Conservation (phyloP, 768 basidiomycete species). For the Leucogyrophana mollusca region DNA sequence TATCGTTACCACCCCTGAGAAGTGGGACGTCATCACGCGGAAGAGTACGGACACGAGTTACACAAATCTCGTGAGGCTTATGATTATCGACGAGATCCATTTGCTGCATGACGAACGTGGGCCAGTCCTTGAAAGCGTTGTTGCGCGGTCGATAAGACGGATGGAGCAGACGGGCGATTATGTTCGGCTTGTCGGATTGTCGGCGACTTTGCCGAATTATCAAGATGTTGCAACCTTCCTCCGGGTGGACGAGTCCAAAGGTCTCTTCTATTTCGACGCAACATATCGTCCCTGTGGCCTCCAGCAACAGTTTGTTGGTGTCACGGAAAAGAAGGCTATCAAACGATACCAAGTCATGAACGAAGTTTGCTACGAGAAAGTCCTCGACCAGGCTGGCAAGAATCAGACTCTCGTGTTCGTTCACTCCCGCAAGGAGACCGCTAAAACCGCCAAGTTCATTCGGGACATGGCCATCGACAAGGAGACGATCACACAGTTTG, state of each 20-base stretch:
- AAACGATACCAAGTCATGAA: slow-evolving; percentile 98
- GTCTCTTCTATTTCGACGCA: slow-evolving; percentile 96
- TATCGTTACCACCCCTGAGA: slow-evolving; percentile 98
- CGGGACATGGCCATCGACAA: slow-evolving; percentile 95
- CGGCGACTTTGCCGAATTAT: slow-evolving; percentile 98
- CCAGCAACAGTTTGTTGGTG: slow-evolving; percentile 94
- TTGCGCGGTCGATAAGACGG: slow-evolving; percentile 85
- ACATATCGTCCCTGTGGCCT: slow-evolving; percentile 92
- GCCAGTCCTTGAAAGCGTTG: slow-evolving; percentile 89
- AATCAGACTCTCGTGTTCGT: slow-evolving; percentile 96
- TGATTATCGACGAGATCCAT: slow-evolving; percentile 99
- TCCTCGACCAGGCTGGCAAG: slow-evolving; percentile 87
- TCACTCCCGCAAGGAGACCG: slow-evolving; percentile 97
- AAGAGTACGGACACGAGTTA: slow-evolving; percentile 97
- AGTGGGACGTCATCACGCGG: slow-evolving; percentile 99
- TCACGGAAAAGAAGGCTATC: slow-evolving; percentile 99
- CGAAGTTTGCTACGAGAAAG: slow-evolving; percentile 98
- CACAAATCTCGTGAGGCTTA: slow-evolving; percentile 91
- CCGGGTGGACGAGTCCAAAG: slow-evolving; percentile 87
- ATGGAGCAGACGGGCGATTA: slow-evolving; percentile 96
- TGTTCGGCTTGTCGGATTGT: slow-evolving; percentile 91
- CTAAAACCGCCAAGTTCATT: slow-evolving; percentile 93
- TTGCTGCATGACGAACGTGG: slow-evolving; percentile 97
- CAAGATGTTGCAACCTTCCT: slow-evolving; percentile 97
- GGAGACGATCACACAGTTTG: slow-evolving; percentile 94